Evolutionary conservation across 148 eudicot genomes (phyloP).

Genomic region (Camellia sinensis): DNA sequence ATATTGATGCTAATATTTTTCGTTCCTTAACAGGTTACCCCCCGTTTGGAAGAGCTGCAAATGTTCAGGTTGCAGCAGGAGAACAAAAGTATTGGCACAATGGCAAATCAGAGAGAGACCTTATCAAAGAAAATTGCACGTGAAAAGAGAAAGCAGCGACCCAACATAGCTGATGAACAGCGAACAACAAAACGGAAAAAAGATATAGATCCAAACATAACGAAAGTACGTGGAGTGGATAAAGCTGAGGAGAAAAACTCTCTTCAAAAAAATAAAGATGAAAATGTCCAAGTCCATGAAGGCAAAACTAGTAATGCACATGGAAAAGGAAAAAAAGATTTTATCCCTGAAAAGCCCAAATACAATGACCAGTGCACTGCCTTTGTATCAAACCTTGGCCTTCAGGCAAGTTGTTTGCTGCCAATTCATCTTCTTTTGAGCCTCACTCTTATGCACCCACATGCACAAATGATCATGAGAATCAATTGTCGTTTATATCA

Average conservation of each 20-base stretch:
- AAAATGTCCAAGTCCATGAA: slow-evolving; percentile 27
- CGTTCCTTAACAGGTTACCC: slow-evolving; percentile 54
- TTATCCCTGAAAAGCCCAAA: slow-evolving; percentile 34
- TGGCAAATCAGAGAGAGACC: slow-evolving; percentile 48
- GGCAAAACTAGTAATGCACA: slow-evolving; percentile 27
- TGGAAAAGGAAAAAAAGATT: slow-evolving; percentile 34
- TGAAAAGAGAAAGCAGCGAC: slow-evolving; percentile 65
- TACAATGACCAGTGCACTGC: slow-evolving; percentile 88
- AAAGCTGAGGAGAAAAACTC: slow-evolving; percentile 26
- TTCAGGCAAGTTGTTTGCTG: slow-evolving; percentile 41
- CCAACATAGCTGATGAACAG: slow-evolving; percentile 52
- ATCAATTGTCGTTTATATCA: slow-evolving; percentile 4
- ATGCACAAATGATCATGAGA: neutral
- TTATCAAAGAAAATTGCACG: slow-evolving; percentile 42
- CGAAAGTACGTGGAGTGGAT: slow-evolving; percentile 28
- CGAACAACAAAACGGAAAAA: slow-evolving; percentile 67
- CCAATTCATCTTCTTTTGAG: neutral
- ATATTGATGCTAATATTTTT: neutral
- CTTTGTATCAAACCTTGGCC: slow-evolving; percentile 72
- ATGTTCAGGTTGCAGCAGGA: slow-evolving; percentile 78
- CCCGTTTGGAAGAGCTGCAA: slow-evolving; percentile 82
- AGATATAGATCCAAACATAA: slow-evolving; percentile 28
- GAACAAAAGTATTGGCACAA: slow-evolving; percentile 41
- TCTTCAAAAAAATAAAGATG: slow-evolving; percentile 30
- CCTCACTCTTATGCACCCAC: neutral